Conservation (phyloP, 2,329 filamentous ascomycete species). For the Penicillium sp. region DNA sequence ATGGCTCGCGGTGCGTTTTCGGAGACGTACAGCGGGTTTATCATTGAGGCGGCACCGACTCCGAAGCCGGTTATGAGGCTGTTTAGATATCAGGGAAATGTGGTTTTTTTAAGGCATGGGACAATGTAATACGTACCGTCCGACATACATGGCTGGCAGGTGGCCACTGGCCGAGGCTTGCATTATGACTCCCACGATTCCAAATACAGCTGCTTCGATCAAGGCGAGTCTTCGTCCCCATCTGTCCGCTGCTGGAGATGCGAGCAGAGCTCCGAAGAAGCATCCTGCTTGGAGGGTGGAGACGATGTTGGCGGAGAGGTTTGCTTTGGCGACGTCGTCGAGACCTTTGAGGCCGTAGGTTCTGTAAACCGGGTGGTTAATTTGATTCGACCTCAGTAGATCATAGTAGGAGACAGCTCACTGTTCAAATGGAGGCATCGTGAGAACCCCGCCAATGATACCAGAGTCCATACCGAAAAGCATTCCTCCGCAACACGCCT, state of each 20-base stretch:
- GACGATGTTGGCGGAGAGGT: conserved; percentile 66
- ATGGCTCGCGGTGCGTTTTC: conserved; percentile 61
- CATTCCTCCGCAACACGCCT: conserved; percentile 67
- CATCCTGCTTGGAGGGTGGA: conserved; percentile 69
- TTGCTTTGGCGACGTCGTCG: conserved; percentile 45
- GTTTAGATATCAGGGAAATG: not conserved
- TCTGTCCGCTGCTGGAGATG: conserved; percentile 38
- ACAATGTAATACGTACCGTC: conserved; percentile 47
- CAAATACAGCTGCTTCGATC: conserved; percentile 56
- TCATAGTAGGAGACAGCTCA: conserved; percentile 30
- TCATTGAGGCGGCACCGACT: conserved; percentile 53
- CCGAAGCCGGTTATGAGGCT: conserved; percentile 53
- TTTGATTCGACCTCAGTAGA: not conserved
- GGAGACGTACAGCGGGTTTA: conserved; percentile 60
- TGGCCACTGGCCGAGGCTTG: conserved; percentile 62
- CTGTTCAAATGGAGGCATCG: conserved; percentile 57
- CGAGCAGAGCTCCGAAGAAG: conserved; percentile 62
- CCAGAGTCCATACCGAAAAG: conserved; percentile 67
- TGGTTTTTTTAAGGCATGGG: not conserved
- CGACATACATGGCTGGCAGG: conserved; percentile 64
- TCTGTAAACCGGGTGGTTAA: conserved; percentile 27
- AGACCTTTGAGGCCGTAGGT: conserved; percentile 53
- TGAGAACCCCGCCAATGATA: conserved; percentile 66
- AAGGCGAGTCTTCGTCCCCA: conserved; percentile 58
- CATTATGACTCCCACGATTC: conserved; percentile 62